Conservation (phyloP, 345 rosid genomes). For the Nasturtium officinale region DNA sequence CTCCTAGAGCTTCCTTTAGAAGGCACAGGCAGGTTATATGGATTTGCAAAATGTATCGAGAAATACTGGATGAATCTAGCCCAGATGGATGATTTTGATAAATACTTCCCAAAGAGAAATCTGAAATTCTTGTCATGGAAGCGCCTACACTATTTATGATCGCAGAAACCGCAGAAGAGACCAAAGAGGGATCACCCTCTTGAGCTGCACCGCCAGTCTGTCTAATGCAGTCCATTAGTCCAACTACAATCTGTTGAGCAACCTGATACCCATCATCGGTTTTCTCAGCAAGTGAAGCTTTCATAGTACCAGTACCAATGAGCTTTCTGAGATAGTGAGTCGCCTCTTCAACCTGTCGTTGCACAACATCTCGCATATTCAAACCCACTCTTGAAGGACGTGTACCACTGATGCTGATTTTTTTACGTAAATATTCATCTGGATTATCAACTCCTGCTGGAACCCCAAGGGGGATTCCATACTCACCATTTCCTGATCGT, state of each 20-base stretch:
- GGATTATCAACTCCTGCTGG: conserved; percentile 83
- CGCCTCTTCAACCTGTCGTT: conserved; percentile 68
- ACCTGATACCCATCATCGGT: conserved; percentile 72
- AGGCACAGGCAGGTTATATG: conserved; percentile 80
- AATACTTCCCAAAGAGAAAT: conserved; percentile 55
- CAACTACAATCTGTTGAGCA: conserved; percentile 79
- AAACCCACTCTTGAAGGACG: conserved; percentile 76
- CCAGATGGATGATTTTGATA: conserved; percentile 57
- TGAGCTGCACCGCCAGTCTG: conserved; percentile 98
- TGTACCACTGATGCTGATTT: conserved; percentile 57
- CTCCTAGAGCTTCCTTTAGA: conserved; percentile 94
- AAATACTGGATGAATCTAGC: conserved; percentile 54
- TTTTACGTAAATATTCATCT: conserved; percentile 85
- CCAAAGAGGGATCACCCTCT: conserved; percentile 96
- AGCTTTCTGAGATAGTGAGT: conserved; percentile 62
- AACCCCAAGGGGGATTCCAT: conserved; percentile 79
- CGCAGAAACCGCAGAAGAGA: conserved; percentile 90
- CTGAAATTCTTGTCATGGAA: conserved; percentile 69
- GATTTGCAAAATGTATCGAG: conserved; percentile 73
- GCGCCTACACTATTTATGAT: conserved; percentile 73
- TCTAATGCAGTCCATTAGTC: conserved; percentile 75
- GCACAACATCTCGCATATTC: conserved; percentile 84
- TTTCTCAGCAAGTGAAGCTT: conserved; percentile 58
- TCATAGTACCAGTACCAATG: conserved; percentile 56
- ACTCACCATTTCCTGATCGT: conserved; percentile 68